Conservation (phyloP, 176 grass and related monocot genomes). For the Secale cereale region DNA sequence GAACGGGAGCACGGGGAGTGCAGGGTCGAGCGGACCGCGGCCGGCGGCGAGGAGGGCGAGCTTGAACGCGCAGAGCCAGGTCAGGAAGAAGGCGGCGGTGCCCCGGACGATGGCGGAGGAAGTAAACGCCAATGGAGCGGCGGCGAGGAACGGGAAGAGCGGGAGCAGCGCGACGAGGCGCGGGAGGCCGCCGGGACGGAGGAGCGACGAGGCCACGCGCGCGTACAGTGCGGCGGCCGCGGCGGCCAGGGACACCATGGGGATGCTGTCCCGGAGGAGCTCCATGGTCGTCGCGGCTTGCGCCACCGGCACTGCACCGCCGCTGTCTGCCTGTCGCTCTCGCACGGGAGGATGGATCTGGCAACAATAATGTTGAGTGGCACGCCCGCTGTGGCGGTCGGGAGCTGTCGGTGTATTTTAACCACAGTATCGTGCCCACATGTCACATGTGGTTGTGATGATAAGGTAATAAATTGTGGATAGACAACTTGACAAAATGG, state of each 20-base stretch:
- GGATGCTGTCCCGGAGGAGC: conserved; percentile 9
- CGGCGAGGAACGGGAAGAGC: conserved; percentile 24
- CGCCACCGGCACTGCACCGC: neutral
- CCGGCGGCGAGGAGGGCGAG: conserved; percentile 37
- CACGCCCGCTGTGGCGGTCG: too few relatives aligned
- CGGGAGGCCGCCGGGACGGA: neutral
- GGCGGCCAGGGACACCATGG: neutral
- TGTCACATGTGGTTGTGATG: too few relatives aligned
- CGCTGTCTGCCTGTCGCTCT: too few relatives aligned
- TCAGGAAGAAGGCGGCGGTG: conserved; percentile 44
- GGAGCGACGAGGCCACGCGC: neutral
- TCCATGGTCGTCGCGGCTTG: neutral
- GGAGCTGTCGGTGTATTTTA: too few relatives aligned
- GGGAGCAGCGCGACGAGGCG: conserved; percentile 31
- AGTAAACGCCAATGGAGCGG: conserved; percentile 31
- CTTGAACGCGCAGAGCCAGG: conserved; percentile 58
- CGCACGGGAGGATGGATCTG: too few relatives aligned
- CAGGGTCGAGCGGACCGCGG: conserved; percentile 24
- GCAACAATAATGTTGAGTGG: too few relatives aligned
- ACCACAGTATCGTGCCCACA: too few relatives aligned
- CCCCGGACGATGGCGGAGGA: neutral
- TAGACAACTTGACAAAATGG: too few relatives aligned
- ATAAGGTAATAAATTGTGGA: too few relatives aligned
- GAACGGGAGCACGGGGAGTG: conserved; percentile 7
- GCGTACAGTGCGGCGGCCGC: conserved; percentile 21